Percentiles rank a stretch among this genome's conserved stretches.
Evolutionary conservation across 2,329 filamentous ascomycete genomes (phyloP).

Genomic region (Eurotiales sp.): DNA sequence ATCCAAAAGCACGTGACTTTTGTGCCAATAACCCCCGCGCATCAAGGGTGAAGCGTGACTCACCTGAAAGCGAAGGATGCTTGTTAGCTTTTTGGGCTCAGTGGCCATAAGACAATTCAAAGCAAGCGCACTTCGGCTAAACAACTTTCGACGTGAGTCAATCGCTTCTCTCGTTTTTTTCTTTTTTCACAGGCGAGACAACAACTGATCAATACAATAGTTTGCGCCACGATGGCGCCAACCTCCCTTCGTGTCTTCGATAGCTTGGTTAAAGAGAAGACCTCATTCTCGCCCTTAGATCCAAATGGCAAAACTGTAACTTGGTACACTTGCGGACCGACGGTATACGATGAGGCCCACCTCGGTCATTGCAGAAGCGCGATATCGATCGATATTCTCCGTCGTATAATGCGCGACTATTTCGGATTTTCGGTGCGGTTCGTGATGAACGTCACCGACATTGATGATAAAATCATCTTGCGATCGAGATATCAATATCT

Average conservation of each 20-base stretch:
- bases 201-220: constrained; percentile 2
- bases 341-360: constrained; percentile 72
- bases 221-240: not conserved
- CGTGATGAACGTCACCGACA: constrained; percentile 89
- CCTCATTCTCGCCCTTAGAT: not conserved
- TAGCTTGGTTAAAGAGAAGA: constrained; percentile 3
- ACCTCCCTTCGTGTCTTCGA: not conserved
- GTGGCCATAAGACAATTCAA: not conserved
- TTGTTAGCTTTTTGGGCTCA: not conserved
- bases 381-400: constrained; percentile 82
- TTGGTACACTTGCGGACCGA: constrained; percentile 89
- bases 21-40: not conserved
- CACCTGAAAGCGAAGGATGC: not conserved
- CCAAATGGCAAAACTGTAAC: constrained; percentile 46
- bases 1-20: not conserved
- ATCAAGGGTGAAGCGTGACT: too few species aligned
- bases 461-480: constrained; percentile 70
- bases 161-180: not conserved
- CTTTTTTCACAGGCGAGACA: not conserved
- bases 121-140: not conserved
- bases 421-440: constrained; percentile 79
- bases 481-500: constrained; percentile 72
- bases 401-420: constrained; percentile 76
- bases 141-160: not conserved
- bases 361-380: constrained; percentile 84